Conservation (phyloP, 176 grass and related monocot genomes). For the Coix lacrymajobi region DNA sequence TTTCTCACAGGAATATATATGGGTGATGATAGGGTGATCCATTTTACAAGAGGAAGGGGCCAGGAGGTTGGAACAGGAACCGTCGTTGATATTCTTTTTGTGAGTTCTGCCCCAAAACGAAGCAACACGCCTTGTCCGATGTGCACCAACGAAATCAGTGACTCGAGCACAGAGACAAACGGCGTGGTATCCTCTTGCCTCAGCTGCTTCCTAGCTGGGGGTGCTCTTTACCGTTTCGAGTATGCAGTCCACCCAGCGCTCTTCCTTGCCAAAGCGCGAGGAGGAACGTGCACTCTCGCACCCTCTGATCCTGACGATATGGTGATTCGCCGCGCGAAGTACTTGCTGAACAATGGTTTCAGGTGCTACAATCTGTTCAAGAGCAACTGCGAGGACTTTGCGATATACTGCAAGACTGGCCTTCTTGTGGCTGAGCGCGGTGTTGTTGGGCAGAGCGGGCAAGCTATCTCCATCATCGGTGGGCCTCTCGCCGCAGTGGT, state of each 20-base stretch:
- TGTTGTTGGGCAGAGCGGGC: conserved; percentile 59
- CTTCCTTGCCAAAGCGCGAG: conserved; percentile 64
- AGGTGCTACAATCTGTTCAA: conserved; percentile 71
- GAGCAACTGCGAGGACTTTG: conserved; percentile 76
- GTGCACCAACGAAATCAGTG: conserved; percentile 20
- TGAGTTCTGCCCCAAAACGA: conserved; percentile 43
- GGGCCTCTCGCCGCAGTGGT: conserved; percentile 47
- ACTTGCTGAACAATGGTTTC: conserved; percentile 63
- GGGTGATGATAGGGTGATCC: conserved; percentile 65
- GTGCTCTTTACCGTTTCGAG: conserved; percentile 61
- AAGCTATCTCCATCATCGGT: conserved; percentile 47
- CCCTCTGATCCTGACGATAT: conserved; percentile 25
- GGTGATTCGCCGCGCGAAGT: conserved; percentile 44
- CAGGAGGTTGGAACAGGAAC: conserved; percentile 79
- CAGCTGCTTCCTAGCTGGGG: conserved; percentile 58
- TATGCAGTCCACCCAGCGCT: conserved; percentile 48
- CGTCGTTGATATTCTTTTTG: conserved; percentile 44
- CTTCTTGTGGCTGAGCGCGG: conserved; percentile 50
- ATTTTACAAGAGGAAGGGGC: conserved; percentile 70
- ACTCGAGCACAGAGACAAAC: not conserved
- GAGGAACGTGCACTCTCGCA: conserved; percentile 70
- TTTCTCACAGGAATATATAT: conserved; percentile 58
- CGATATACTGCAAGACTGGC: conserved; percentile 80
- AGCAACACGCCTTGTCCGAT: conserved; percentile 23
- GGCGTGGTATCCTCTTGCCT: conserved; percentile 62